Percentiles rank a stretch among this genome's conserved stretches.
These are phyloP conservation scores for Onygenales sp. DNA, from an alignment of 2,329 filamentous ascomycete genomes.

Conservation along the genomic window DNA sequence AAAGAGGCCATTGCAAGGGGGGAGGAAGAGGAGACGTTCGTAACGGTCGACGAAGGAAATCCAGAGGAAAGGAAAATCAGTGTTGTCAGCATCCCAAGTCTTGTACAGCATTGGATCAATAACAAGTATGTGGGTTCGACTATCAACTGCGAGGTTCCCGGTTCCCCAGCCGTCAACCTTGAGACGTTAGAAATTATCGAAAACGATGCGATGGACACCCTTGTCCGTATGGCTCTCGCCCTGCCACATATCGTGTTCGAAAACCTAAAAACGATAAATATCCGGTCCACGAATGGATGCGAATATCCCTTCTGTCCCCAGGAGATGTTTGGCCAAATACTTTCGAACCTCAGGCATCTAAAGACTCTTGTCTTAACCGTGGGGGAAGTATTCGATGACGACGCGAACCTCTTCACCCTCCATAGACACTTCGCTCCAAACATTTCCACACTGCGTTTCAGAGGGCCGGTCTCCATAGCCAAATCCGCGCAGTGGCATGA, in stretches of 20 bases:
- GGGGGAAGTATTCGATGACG: conserved; percentile 15
- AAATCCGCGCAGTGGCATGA: conserved; percentile 13
- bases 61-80: conserved; percentile 8
- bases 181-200: conserved; percentile 18
- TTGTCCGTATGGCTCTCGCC: conserved; percentile 14
- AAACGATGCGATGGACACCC: conserved; percentile 17
- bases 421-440: conserved; percentile 15
- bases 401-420: conserved; percentile 9
- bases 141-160: too few relatives aligned
- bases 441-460: conserved; percentile 16
- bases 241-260: conserved; percentile 13
- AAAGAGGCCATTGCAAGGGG: conserved; percentile 12
- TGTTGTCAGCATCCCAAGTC: conserved; percentile 8
- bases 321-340: conserved; percentile 6
- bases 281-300: conserved; percentile 14
- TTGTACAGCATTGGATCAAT: conserved; percentile 10
- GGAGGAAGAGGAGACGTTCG: conserved; percentile 8
- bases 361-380: conserved; percentile 14
- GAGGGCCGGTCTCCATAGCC: conserved; percentile 15
- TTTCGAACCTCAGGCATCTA: conserved; percentile 11
- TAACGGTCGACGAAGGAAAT: not conserved
- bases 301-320: conserved; percentile 14
- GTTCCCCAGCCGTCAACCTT: conserved; percentile 6
- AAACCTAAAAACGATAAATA: conserved; percentile 10
- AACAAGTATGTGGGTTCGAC: conserved; percentile 5